Percentiles rank a stretch among this genome's conserved stretches.
Conservation (phyloP, 768 basidiomycete species). For the Mycena kentingensis region DNA sequence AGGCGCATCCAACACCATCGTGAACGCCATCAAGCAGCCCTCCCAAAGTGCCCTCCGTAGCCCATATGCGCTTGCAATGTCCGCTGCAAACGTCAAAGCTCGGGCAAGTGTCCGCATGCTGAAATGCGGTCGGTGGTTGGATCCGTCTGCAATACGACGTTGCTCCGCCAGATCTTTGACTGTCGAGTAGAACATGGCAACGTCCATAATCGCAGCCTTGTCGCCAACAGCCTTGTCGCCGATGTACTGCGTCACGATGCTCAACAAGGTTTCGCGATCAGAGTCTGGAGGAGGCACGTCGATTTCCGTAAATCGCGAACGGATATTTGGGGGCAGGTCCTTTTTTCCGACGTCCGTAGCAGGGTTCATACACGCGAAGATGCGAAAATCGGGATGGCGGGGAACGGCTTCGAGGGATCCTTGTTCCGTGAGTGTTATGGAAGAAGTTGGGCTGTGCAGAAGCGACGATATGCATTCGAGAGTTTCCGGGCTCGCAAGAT, state of each 20-base stretch:
- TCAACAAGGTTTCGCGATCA: slow-evolving; percentile 85
- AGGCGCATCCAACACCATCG: slow-evolving; percentile 82
- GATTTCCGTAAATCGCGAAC: slow-evolving; percentile 91
- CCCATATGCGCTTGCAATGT: slow-evolving; percentile 74
- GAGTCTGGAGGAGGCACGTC: slow-evolving; percentile 94
- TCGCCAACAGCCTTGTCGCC: slow-evolving; percentile 82
- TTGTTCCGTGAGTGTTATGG: slow-evolving; percentile 91
- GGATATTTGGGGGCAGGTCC: slow-evolving; percentile 88
- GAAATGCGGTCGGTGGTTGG: slow-evolving; percentile 91
- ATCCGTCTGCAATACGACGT: slow-evolving; percentile 87
- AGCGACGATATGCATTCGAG: slow-evolving; percentile 90
- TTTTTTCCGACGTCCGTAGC: slow-evolving; percentile 99
- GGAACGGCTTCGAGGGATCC: slow-evolving; percentile 87
- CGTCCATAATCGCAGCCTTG: slow-evolving; percentile 82
- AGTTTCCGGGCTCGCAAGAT: slow-evolving; percentile 91
- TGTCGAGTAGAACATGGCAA: slow-evolving; percentile 86
- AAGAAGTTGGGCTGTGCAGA: slow-evolving; percentile 80
- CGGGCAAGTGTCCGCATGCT: slow-evolving; percentile 96
- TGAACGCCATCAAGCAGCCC: slow-evolving; percentile 97
- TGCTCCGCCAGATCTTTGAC: slow-evolving; percentile 75
- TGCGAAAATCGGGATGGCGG: slow-evolving; percentile 92
- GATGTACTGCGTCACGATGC: slow-evolving; percentile 88
- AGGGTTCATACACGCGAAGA: slow-evolving; percentile 99
- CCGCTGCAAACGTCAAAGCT: slow-evolving; percentile 86
- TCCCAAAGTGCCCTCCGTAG: slow-evolving; percentile 91